A percentile compares a stretch with the other conserved stretches of the same genome.
These are phyloP conservation scores for Podosphaera fusca DNA, from an alignment of 2,329 filamentous ascomycete species.

Conservation along the genomic window DNA sequence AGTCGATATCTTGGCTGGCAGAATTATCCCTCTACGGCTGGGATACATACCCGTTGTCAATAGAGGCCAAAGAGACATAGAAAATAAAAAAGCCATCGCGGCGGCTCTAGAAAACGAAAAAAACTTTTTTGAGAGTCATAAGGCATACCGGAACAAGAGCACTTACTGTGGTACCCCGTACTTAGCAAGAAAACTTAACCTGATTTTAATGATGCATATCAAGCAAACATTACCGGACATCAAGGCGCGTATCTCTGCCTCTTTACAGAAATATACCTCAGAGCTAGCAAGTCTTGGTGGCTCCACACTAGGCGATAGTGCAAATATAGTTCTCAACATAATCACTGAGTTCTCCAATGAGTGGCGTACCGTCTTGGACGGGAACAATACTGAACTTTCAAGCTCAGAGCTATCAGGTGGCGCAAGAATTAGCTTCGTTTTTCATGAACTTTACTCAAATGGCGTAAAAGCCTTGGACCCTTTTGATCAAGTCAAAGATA, in stretches of 20 bases:
- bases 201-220: conserved; percentile 99
- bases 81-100: conserved; percentile 89
- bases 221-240: conserved; percentile 98
- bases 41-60: conserved; percentile 97
- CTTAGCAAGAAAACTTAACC: conserved; percentile 82
- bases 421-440: conserved; percentile 96
- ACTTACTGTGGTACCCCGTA: conserved; percentile 97
- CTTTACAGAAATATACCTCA: conserved; percentile 68
- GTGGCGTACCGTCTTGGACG: conserved; percentile 86
- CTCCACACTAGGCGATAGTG: conserved; percentile 84
- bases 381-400: conserved; percentile 89
- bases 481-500: conserved; percentile 91
- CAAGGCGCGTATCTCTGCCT: conserved; percentile 87
- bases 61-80: conserved; percentile 90
- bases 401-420: conserved; percentile 86
- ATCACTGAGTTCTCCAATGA: conserved; percentile 98
- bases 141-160: conserved; percentile 95
- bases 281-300: conserved; percentile 73
- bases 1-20: conserved; percentile 90
- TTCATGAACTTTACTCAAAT: conserved; percentile 95
- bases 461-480: conserved; percentile 95
- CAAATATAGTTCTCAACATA: conserved; percentile 93
- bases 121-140: conserved; percentile 95
- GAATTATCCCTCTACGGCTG: conserved; percentile 82
- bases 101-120: conserved; percentile 82